Evolutionary conservation across 2,329 filamentous ascomycete species (phyloP).

Genomic region (Calonectria hongkongensis): DNA sequence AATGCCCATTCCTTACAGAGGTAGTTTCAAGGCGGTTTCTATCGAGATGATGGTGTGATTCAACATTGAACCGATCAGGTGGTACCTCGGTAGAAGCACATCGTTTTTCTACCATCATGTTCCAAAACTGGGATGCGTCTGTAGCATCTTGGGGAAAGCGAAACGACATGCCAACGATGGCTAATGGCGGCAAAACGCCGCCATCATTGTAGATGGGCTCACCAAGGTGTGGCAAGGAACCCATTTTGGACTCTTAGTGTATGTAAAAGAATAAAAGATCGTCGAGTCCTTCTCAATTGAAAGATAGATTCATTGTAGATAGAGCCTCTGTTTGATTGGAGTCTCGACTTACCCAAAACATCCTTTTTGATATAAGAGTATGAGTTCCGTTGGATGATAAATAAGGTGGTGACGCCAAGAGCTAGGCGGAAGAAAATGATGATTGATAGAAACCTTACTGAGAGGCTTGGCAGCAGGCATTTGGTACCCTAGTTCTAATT

Average conservation of each 20-base stretch:
- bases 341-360: neutral
- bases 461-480: neutral
- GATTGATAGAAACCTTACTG: neutral
- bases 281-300: neutral
- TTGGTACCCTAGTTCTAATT: neutral
- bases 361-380: neutral
- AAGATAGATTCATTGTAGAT: neutral
- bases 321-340: neutral
- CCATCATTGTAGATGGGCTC: slow-evolving; percentile 19
- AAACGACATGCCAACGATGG: slow-evolving; percentile 20
- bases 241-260: neutral
- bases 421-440: neutral
- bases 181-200: neutral
- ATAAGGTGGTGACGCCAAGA: neutral
- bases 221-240: slow-evolving; percentile 9
- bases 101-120: slow-evolving; percentile 18
- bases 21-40: slow-evolving; percentile 15
- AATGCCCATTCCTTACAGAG: slow-evolving; percentile 3
- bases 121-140: slow-evolving; percentile 18
- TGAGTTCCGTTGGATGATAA: neutral
- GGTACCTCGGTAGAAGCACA: slow-evolving; percentile 20
- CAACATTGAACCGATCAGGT: slow-evolving; percentile 15
- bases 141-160: slow-evolving; percentile 19
- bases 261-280: neutral
- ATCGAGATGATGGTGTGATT: slow-evolving; percentile 4